Conservation (phyloP, 345 rosid genomes). For the Aquilaria yunnanensis region DNA sequence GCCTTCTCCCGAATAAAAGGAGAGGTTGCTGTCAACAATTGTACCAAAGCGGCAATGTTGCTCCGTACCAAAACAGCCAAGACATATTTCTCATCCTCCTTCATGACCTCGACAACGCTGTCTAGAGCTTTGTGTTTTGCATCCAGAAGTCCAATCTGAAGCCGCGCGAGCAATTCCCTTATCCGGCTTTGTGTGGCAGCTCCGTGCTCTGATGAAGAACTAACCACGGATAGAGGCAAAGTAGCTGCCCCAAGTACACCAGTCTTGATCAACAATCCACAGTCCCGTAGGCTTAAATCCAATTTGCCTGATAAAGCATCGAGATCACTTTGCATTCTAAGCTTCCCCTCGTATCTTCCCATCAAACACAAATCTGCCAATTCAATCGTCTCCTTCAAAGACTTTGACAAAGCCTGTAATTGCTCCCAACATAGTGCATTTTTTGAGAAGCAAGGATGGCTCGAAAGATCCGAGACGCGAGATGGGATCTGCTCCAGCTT, state of each 20-base stretch:
- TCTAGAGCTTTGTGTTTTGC: conserved; percentile 86
- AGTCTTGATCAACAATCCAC: conserved; percentile 83
- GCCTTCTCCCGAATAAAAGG: conserved; percentile 69
- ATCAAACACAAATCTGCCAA: conserved; percentile 46
- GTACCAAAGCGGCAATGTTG: conserved; percentile 70
- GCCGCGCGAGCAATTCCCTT: conserved; percentile 80
- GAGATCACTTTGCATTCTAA: conserved; percentile 92
- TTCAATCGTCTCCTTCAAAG: conserved; percentile 47
- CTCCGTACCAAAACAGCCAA: conserved; percentile 51
- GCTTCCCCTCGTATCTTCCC: conserved; percentile 80
- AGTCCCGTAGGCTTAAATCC: conserved; percentile 76
- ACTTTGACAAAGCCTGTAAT: conserved; percentile 57
- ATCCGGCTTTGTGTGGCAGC: conserved; percentile 34
- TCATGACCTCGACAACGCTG: conserved; percentile 62
- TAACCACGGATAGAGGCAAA: conserved; percentile 26
- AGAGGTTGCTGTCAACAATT: conserved; percentile 74
- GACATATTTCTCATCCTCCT: conserved; percentile 75
- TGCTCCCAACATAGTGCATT: conserved; percentile 86
- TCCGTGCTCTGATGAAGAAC: conserved; percentile 36
- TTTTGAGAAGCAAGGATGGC: conserved; percentile 93
- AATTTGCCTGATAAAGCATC: conserved; percentile 80
- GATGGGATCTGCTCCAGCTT: conserved; percentile 84
- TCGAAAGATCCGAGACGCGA: conserved; percentile 68
- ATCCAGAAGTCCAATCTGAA: conserved; percentile 93
- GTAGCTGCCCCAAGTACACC: conserved; percentile 83